Percentiles rank a stretch among this genome's conserved stretches.
Conservation (phyloP, 192 early-diverging fungal genomes). For the Rhizoclosmatium globosum region DNA sequence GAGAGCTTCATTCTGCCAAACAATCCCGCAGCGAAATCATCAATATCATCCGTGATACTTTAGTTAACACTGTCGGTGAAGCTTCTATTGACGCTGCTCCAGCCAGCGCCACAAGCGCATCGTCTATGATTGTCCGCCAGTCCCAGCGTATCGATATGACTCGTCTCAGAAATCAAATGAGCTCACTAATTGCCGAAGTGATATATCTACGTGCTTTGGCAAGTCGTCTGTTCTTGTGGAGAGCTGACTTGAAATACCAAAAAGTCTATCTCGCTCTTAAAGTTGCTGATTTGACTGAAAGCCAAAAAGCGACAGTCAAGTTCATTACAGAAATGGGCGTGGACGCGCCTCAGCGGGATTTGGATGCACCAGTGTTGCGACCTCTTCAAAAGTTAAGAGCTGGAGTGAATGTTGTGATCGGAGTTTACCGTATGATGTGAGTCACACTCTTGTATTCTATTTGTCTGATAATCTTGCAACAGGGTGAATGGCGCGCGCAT, state of each 20-base stretch:
- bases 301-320: slow-evolving; percentile 35
- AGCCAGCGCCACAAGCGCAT: neutral
- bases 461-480: neutral
- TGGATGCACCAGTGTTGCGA: slow-evolving; percentile 5
- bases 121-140: neutral
- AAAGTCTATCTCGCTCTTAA: slow-evolving; percentile 54
- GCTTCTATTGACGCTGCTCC: slow-evolving; percentile 17
- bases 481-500: slow-evolving; percentile 38
- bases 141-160: slow-evolving; percentile 2
- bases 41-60: slow-evolving; percentile 35
- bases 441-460: neutral
- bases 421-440: slow-evolving; percentile 45
- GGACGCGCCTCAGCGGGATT: slow-evolving; percentile 14
- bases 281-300: slow-evolving; percentile 48
- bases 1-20: slow-evolving; percentile 34
- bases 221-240: slow-evolving; percentile 47
- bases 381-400: slow-evolving; percentile 31
- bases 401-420: slow-evolving; percentile 39
- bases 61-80: slow-evolving; percentile 40
- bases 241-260: slow-evolving; percentile 57
- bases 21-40: slow-evolving; percentile 37
- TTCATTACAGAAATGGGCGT: slow-evolving; percentile 43
- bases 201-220: slow-evolving; percentile 48
- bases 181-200: slow-evolving; percentile 46
- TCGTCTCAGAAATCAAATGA: slow-evolving; percentile 34